Percentiles rank a stretch among this genome's conserved stretches.
phyloP scores from a whole-genome alignment of 1,284 basidiomycete genomes.

The Serendipita sp. region DNA sequence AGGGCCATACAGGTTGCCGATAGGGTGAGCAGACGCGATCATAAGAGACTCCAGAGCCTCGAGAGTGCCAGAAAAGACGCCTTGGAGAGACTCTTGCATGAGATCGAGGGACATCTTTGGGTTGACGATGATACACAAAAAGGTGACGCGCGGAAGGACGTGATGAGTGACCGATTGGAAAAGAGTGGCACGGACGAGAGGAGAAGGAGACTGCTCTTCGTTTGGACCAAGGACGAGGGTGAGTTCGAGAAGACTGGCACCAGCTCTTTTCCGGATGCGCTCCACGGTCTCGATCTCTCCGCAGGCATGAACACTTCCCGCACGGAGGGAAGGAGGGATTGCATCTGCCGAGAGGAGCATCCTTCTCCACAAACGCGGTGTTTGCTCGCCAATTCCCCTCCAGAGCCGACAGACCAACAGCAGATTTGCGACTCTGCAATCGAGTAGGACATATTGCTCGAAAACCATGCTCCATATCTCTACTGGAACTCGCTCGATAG shows the following conservation, averaged over 20 bases:
- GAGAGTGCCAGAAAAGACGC: not conserved
- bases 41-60: not conserved
- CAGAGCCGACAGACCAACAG: not conserved
- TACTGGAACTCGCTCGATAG: not conserved
- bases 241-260: not conserved
- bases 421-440: not conserved
- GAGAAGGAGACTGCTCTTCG: not conserved
- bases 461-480: not conserved
- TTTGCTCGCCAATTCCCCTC: not conserved
- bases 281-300: not conserved
- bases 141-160: not conserved
- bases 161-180: not conserved
- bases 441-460: not conserved
- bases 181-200: not conserved
- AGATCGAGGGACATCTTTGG: not conserved
- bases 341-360: not conserved
- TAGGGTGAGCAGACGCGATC: not conserved
- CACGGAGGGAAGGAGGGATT: not conserved
- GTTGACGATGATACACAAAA: slow-evolving; percentile 3
- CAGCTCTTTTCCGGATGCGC: not conserved
- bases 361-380: not conserved
- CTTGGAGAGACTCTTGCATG: not conserved
- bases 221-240: slow-evolving; percentile 2
- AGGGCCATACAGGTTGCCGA: not conserved
- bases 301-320: not conserved